Base-by-base conservation (phyloP, 208 protist species). In the Crithidia thermophila region DNA sequence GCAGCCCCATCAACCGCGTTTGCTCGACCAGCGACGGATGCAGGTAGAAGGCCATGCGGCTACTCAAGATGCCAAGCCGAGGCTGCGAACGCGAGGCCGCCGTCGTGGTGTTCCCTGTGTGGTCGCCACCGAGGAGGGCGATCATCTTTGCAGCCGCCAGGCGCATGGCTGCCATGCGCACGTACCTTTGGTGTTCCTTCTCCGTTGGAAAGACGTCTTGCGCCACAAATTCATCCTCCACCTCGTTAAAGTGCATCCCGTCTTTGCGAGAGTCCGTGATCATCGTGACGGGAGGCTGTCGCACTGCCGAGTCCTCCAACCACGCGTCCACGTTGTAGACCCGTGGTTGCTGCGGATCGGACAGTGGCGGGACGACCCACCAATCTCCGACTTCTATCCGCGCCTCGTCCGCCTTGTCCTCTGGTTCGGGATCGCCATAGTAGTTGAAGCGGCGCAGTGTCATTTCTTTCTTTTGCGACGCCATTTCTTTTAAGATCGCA, bases 1-100 rank as follows among this genome's bases (percentile, higher is more conserved):
- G 64, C 42, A 70, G 64, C 20, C 25, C 64, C 42, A 62, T 49
- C 33, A 70, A 16, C 53, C 42, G 53, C 18, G 64, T 70, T 43
- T 46, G 46, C 56, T 70, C 64, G 23, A 3, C n/a, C 40, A 70
- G 40, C 20, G 37, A 16, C 7, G 39, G 30, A 10, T 39, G 37
- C 51, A 47, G 21, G 23, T 51, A 49, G 23, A 55, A 70, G 40
- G 53, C 64, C 33, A 58, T 70, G 53, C 46, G 31, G 21, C 53
- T 34, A 21, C 37, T 42, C n/a, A 70, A 4, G 27, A 70, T 39
- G 14, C 39, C 43, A 3, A 70, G 42, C 1, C 43, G 57, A 3
- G 40, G 39, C 55, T 40, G 63, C 63, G 52, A 23, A 27, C 20
- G 14, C 45, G 42, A 8, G 10, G 13, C 36, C 20, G 4, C 43